These are phyloP conservation scores for Rhizophlyctis rosea DNA, from an alignment of 192 early-diverging fungal species.

Conservation along the genomic window DNA sequence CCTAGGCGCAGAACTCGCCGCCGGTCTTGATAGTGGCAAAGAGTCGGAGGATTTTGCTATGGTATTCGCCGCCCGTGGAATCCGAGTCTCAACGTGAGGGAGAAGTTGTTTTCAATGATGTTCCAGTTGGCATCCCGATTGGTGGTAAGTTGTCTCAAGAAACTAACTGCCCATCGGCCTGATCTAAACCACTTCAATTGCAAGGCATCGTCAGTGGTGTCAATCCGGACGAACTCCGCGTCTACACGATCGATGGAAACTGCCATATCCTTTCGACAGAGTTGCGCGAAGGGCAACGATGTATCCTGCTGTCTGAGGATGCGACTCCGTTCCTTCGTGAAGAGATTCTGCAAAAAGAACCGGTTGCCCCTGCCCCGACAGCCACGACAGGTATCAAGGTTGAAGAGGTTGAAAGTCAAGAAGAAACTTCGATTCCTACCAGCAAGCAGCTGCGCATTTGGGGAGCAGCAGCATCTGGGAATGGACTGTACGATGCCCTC, in stretches of 20 bases:
- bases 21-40: conserved; percentile 1
- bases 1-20: background rate
- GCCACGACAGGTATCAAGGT: no score
- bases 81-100: background rate
- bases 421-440: background rate
- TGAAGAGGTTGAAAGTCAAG: background rate
- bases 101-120: background rate
- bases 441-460: conserved; percentile 6
- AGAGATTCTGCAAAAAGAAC: background rate
- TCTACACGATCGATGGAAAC: conserved; percentile 17
- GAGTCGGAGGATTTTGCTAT: background rate
- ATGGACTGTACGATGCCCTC: conserved; percentile 14
- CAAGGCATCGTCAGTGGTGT: conserved; percentile 10
- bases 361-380: background rate
- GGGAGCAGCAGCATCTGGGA: conserved; percentile 19
- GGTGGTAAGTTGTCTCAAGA: background rate
- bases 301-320: conserved; percentile 10
- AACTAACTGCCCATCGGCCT: background rate
- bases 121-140: background rate
- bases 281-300: background rate
- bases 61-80: background rate
- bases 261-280: conserved; percentile 8
- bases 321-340: conserved; percentile 1
- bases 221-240: conserved; percentile 14
- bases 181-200: background rate